Conservation (phyloP, 352 stramenopile genomes). For the Phytophthora megakarya region DNA sequence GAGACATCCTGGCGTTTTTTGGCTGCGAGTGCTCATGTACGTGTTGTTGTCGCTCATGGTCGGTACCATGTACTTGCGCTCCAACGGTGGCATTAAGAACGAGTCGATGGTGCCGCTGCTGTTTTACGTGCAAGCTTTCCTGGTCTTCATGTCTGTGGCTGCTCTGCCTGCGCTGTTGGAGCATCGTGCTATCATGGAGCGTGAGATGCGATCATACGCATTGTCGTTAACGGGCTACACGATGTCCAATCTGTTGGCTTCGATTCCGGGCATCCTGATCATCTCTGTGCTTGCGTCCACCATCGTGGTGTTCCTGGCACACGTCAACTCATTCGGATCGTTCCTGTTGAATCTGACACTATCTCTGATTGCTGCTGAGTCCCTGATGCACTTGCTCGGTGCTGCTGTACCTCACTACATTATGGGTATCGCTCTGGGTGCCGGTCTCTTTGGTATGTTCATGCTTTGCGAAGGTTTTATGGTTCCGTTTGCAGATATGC, state of each 20-base stretch:
- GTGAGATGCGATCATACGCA: slow-evolving; percentile 58
- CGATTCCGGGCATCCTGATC: slow-evolving; percentile 70
- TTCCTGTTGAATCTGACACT: slow-evolving; percentile 80
- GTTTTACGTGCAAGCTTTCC: slow-evolving; percentile 92
- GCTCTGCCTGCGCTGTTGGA: slow-evolving; percentile 87
- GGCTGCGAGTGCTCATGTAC: slow-evolving; percentile 86
- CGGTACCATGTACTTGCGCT: slow-evolving; percentile 76
- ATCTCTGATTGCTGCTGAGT: slow-evolving; percentile 80
- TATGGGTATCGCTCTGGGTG: slow-evolving; percentile 82
- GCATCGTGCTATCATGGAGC: slow-evolving; percentile 84
- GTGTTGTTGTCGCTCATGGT: slow-evolving; percentile 76
- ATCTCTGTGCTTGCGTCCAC: slow-evolving; percentile 63
- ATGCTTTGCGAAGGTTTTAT: slow-evolving; percentile 91
- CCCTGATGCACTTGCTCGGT: slow-evolving; percentile 80
- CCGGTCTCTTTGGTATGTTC: slow-evolving; percentile 86
- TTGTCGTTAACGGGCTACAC: slow-evolving; percentile 82
- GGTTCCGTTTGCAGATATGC: slow-evolving; percentile 65
- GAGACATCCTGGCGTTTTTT: slow-evolving; percentile 78
- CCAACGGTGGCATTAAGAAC: slow-evolving; percentile 43
- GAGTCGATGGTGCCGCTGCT: slow-evolving; percentile 66
- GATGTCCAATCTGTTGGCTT: slow-evolving; percentile 73
- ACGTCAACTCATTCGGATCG: slow-evolving; percentile 62
- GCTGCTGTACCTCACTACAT: slow-evolving; percentile 86
- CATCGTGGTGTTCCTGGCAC: slow-evolving; percentile 61
- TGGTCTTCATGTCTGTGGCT: slow-evolving; percentile 93